Evolutionary conservation across 106 monocot genomes (phyloP), one percentile per base, ranked within the genome.

Genomic region (Phalaenopsis aphrodite): DNA sequence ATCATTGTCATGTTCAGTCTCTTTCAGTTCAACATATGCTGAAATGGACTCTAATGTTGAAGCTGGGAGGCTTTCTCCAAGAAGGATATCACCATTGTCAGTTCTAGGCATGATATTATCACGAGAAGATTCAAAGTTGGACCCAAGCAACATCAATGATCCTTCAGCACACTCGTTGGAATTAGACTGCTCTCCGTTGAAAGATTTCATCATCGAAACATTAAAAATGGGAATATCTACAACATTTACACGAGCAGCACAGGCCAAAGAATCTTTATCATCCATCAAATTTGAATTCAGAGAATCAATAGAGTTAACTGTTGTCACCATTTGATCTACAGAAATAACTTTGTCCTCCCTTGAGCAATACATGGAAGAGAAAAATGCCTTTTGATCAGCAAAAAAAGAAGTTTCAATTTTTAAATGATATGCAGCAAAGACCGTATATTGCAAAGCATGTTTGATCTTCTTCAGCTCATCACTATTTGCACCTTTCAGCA

Each of bases 381-480:
- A 87, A 78, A 95, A 82, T 77, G 89, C 79, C 72, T 85, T 93
- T 76, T 99, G 99, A 88, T 99, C 99, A 48, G 84, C 87, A 82
- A 95, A 91, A 76, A 90, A 99, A 66, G 93, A 93, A 41, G 95
- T 95, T 86, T 95, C 91, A 55, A 93, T 87, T 41, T 93, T 93
- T 78, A 99, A 90, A 85, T 95, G 91, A 64, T 99, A 95, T 65
- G 99, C 99, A 56, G 88, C 91, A 91, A 93, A 95, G 49, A 99
- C 88, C 73, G 93, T 87, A 81, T 84, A 93, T 42, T 91, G 89
- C 72, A 99, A 75, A 36, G 93, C 92, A 41, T 81, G 80, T 72
- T 99, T 99, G 64, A 99, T 56, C 86, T 88, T 99, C 87, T 91
- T 95, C 79, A 99, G 78, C 86, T 93, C 91, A 86, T 91, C 88